A percentile compares a stretch with the other conserved stretches of the same genome.
Conservation (phyloP, 805 yeast genomes). For the Metschnikowia noctiluminum region DNA sequence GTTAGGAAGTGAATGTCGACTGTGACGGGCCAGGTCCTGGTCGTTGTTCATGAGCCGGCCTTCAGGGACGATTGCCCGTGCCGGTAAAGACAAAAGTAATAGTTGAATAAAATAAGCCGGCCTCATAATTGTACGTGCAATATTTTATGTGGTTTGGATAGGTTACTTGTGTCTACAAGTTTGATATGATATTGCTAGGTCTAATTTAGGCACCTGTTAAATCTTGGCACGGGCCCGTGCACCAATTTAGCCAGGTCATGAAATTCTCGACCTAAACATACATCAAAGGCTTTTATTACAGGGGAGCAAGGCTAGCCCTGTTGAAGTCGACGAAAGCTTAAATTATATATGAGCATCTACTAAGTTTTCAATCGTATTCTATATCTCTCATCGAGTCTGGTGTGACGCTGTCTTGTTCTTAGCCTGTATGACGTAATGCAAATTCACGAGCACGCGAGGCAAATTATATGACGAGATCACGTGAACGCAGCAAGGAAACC, state of each 20-base stretch:
- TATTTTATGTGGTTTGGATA: no score
- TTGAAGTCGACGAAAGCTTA: no score
- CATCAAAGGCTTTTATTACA: no score
- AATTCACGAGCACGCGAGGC: no score
- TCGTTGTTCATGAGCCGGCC: conserved; percentile 11
- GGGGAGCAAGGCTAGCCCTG: no score
- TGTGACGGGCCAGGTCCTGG: conserved; percentile 5
- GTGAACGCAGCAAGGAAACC: no score
- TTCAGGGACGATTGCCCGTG: conserved; percentile 17
- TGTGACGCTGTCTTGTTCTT: no score
- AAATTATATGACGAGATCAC: no score
- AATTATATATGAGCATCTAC: no score
- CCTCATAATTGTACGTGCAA: neutral
- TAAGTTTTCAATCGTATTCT: no score
- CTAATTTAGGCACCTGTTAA: neutral
- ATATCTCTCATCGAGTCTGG: neutral
- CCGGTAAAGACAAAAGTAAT: conserved; percentile 4
- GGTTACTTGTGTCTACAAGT: neutral
- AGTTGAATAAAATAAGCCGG: neutral
- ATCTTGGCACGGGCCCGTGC: neutral
- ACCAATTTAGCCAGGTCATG: neutral
- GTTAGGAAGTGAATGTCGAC: conserved; percentile 35
- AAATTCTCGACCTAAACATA: no score
- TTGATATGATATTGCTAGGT: no score
- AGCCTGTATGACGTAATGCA: neutral